Base-by-base conservation (phyloP, 306 rosid genomes). In the Dalbergia cultrata region DNA sequence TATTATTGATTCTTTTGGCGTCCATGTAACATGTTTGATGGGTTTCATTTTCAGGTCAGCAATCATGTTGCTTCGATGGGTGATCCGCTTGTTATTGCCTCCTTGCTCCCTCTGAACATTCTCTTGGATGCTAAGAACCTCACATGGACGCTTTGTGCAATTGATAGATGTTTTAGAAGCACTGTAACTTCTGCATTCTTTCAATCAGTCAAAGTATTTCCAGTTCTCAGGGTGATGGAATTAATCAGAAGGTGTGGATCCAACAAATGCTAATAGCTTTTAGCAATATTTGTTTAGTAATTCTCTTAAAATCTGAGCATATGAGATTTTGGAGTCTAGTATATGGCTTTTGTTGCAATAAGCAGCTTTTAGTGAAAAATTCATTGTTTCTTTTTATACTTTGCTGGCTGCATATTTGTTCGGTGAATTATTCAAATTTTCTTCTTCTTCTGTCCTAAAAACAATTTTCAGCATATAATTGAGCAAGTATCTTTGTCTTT, bases 151-250 rank as follows among this genome's bases (percentile, higher is more conserved):
- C n/a, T n/a, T n/a, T n/a, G n/a, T n/a, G n/a, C n/a, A n/a, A n/a
- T n/a, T n/a, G n/a, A n/a, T 69, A 84, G 96, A 53, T 95, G 98
- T 75, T 95, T 95, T 83, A 85, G 67, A 60, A 93, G 90, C 80
- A 92, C 97, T 1, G 86, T 83, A 21, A 88, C 95, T 80, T 90
- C 99, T 76, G 91, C 97, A 13, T 93, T 95, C 83, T 95, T 93
- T 80, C 86, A 75, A 79, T 86, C 94, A 0, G 94, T 95, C 75
- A 93, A 89, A 86, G 98, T 95, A 31, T 80, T 95, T 85, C 95
- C 99, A 11, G 89, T 72, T 81, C 98, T 50, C 96, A 97, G 43
- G 99, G 98, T 72, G 97, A 93, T 78, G 99, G 99, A 14, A 84
- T 95, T 74, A 93, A 95, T 86, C 99, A 95, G 83, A 89, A 91